Percentiles rank a stretch among this genome's conserved stretches.
These are phyloP conservation scores for Plasmodium fragile DNA, from an alignment of 169 alveolate species.

Conservation along the genomic window DNA sequence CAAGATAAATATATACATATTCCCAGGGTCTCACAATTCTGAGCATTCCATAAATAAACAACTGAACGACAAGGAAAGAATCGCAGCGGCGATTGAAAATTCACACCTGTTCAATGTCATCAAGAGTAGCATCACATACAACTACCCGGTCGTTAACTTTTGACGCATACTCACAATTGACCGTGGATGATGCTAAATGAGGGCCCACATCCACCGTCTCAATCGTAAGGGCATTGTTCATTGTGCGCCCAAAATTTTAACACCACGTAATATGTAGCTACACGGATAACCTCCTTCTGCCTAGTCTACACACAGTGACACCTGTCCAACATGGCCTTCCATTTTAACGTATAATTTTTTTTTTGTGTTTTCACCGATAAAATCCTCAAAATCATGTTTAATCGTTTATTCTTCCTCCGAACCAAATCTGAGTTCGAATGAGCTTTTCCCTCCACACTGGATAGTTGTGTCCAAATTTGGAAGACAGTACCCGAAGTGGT, in stretches of 20 bases:
- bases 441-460: background rate
- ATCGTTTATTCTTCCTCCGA: background rate
- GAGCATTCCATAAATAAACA: slow-evolving; percentile 94
- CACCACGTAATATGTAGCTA: background rate
- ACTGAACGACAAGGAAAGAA: slow-evolving; percentile 97
- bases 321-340: background rate
- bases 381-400: background rate
- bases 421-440: background rate
- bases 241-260: background rate
- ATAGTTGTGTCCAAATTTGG: background rate
- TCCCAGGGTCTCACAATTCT: slow-evolving; percentile 92
- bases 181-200: background rate
- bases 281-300: background rate
- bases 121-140: slow-evolving; percentile 52
- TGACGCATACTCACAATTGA: background rate
- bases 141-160: slow-evolving; percentile 40
- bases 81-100: slow-evolving; percentile 96
- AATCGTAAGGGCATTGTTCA: background rate
- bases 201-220: background rate
- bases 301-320: background rate
- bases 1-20: slow-evolving; percentile 81
- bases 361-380: background rate
- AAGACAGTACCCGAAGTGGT: background rate
- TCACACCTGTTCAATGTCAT: slow-evolving; percentile 89
- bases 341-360: background rate